Evolutionary conservation across 805 yeast species (phyloP), one percentile per base, ranked within the genome.

Genomic region (Jamesozyma piceae): DNA sequence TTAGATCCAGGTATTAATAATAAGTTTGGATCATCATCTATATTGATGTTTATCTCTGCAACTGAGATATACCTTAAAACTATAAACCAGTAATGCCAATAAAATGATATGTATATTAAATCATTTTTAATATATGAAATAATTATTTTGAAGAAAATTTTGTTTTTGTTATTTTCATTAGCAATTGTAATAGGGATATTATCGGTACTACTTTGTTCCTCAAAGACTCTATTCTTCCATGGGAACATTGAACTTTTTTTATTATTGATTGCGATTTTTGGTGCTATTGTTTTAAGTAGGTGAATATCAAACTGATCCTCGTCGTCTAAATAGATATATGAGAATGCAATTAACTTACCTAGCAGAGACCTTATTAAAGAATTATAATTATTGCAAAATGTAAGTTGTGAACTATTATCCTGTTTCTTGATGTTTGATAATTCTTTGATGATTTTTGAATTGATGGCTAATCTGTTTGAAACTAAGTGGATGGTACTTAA

Each of bases 1-100:
- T 29, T 19, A 6, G 51, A 46, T 1, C 60, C 60, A 1, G 60
- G 56, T 20, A 38, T 9, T 10, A 22, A 14, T 38, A 6, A 8
- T 9, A 38, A 14, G 11, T 29, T 13, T 3, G 14, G 14, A 9
- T 22, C 30, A 30, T 17, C 19, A 5, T 30, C 5, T 10, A 31
- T 6, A 31, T 38, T 15, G 4, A 37, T 13, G 3, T 29, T n/a
- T 4, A 14, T n/a, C 20, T 38, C 14, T 8, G 21, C 14, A 3
- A 11, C 18, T 11, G 48, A 28, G 13, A 46, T 35, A 14, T 30
- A 41, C 6, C 42, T 43, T 17, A 55, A 35, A 11, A 54, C 44
- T 14, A 60, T 57, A 34, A 45, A 47, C 63, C 64, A 60, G 44
- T 57, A 60, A 45, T 62, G 61, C 58, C 59, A 62, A 38, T 57